These are phyloP conservation scores for Piloderma croceum DNA, from an alignment of 768 basidiomycete genomes.

Conservation along the genomic window DNA sequence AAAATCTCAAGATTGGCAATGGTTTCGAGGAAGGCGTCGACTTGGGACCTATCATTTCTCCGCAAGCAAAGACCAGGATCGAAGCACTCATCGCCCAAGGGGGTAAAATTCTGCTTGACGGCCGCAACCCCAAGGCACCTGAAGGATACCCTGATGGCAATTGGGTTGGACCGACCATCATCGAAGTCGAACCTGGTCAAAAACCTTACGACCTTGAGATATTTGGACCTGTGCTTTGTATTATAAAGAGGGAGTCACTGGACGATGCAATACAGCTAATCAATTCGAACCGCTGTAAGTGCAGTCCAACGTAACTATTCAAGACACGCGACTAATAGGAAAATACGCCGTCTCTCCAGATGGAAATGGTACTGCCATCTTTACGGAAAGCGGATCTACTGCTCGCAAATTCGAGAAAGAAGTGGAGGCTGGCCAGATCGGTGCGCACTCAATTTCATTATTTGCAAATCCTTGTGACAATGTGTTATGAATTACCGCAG, in stretches of 20 bases:
- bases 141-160: conserved; percentile 40
- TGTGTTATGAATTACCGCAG: too few relatives aligned
- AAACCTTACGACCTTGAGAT: too few relatives aligned
- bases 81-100: conserved; percentile 38
- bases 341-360: too few relatives aligned
- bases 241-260: neutral
- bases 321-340: too few relatives aligned
- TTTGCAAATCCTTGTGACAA: too few relatives aligned
- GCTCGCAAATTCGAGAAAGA: conserved; percentile 40
- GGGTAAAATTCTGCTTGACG: conserved; percentile 42
- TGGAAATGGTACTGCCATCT: conserved; percentile 24
- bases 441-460: too few relatives aligned
- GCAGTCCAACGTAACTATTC: too few relatives aligned
- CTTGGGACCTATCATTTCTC: conserved; percentile 13
- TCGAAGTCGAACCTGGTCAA: too few relatives aligned
- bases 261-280: neutral
- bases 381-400: conserved; percentile 42
- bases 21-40: neutral
- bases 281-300: neutral
- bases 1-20: conserved; percentile 6
- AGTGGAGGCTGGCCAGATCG: conserved; percentile 40
- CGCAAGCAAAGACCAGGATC: conserved; percentile 33
- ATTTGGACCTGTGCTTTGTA: neutral
- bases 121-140: conserved; percentile 29
- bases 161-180: conserved; percentile 41